Conservation (phyloP, 192 early-diverging fungal genomes). For the Spinellus fusiger region DNA sequence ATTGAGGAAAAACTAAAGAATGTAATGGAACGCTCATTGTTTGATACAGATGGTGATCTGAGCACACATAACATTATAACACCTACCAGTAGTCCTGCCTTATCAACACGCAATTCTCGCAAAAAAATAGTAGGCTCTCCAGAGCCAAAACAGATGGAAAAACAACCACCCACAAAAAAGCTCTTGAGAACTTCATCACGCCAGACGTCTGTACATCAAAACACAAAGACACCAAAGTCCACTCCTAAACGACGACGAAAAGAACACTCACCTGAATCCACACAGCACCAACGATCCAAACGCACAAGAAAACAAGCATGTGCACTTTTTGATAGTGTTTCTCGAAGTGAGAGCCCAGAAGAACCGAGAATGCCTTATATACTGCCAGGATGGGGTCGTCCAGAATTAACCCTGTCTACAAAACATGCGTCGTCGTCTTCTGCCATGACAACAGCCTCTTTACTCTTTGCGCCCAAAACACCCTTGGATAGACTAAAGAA, state of each 20-base stretch:
- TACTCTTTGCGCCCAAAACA: slow-evolving; percentile 21
- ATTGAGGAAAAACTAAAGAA: slow-evolving; percentile 18
- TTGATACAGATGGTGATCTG: slow-evolving; percentile 34
- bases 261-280: no score
- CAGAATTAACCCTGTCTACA: background rate
- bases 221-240: no score
- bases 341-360: background rate
- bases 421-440: background rate
- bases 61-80: slow-evolving; percentile 27
- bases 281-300: no score
- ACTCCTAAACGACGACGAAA: no score
- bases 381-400: background rate
- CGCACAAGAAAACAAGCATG: no score
- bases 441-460: background rate
- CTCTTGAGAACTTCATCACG: no score
- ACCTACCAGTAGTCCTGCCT: slow-evolving; percentile 6
- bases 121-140: background rate
- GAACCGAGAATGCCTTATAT: background rate
- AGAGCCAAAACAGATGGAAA: slow-evolving; percentile 1
- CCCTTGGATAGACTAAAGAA: slow-evolving; percentile 39
- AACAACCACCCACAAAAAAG: no score
- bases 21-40: slow-evolving; percentile 9
- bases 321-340: background rate
- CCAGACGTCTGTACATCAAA: background rate
- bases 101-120: slow-evolving; percentile 6